Conservation (phyloP, 805 yeast species). For the Clavispora santaluciae region DNA sequence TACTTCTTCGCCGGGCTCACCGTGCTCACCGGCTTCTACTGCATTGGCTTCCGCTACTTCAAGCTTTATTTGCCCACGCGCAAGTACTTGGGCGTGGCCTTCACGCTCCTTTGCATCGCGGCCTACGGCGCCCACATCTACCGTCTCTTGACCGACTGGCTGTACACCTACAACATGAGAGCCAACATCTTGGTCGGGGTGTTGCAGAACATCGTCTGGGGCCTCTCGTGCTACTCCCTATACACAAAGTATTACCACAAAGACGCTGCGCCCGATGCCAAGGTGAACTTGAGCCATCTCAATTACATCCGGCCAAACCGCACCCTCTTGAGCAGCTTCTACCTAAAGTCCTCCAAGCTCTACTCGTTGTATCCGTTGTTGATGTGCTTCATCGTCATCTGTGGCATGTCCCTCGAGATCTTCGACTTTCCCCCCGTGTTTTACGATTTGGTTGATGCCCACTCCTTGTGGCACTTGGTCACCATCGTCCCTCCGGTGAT, state of each 20-base stretch:
- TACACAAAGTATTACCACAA: slow-evolving; percentile 28
- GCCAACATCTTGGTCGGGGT: slow-evolving; percentile 80
- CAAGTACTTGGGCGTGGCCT: slow-evolving; percentile 20
- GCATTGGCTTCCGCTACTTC: slow-evolving; percentile 56
- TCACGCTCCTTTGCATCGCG: slow-evolving; percentile 39
- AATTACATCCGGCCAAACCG: slow-evolving; percentile 20
- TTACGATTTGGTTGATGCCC: slow-evolving; percentile 16
- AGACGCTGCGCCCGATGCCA: slow-evolving; percentile 15
- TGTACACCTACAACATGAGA: slow-evolving; percentile 89
- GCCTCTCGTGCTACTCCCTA: slow-evolving; percentile 25
- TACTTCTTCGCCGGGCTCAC: slow-evolving; percentile 92
- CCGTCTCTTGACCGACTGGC: slow-evolving; percentile 69
- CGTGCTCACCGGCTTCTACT: slow-evolving; percentile 74
- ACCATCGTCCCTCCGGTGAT: slow-evolving; percentile 36
- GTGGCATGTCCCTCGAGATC: slow-evolving; percentile 85
- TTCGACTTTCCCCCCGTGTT: slow-evolving; percentile 63
- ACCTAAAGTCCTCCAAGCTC: slow-evolving; percentile 30
- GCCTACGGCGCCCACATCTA: slow-evolving; percentile 63
- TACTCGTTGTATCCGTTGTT: slow-evolving; percentile 37
- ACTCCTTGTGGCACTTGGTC: slow-evolving; percentile 18
- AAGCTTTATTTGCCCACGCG: slow-evolving; percentile 45
- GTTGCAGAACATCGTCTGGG: slow-evolving; percentile 53
- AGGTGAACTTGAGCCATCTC: slow-evolving; percentile 20
- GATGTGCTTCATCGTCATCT: slow-evolving; percentile 40
- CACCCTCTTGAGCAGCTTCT: slow-evolving; percentile 29